Conservation (phyloP, 139 green algal genomes). For the Edaphochlamys debaryana region DNA sequence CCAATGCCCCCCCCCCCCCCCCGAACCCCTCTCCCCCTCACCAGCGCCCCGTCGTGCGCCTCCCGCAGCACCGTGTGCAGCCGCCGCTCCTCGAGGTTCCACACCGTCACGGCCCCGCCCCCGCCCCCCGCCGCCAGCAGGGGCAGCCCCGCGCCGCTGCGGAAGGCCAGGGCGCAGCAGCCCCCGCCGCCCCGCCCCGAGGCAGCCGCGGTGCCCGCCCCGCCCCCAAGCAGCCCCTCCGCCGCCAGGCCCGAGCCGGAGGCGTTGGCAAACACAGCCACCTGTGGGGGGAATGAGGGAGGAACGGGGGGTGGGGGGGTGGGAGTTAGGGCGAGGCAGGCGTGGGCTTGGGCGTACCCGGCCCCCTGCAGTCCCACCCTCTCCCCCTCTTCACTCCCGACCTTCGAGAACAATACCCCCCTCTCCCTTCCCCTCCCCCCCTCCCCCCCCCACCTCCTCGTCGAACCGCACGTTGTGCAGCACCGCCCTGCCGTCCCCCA, state of each 20-base stretch:
- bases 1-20: background rate
- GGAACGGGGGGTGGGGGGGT: too few species aligned
- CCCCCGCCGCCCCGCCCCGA: constrained; percentile 18
- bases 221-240: constrained; percentile 33
- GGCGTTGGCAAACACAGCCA: constrained; percentile 77
- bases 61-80: constrained; percentile 82
- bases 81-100: constrained; percentile 88
- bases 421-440: background rate
- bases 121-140: constrained; percentile 88
- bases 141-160: constrained; percentile 70
- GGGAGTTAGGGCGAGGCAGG: too few species aligned
- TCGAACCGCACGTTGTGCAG: constrained; percentile 89
- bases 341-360: too few species aligned
- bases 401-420: too few species aligned
- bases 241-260: constrained; percentile 68
- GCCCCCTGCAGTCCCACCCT: too few species aligned
- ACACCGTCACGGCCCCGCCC: constrained; percentile 88
- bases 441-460: constrained; percentile 17
- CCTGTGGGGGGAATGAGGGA: too few species aligned
- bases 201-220: constrained; percentile 23
- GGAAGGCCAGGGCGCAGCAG: constrained; percentile 37
- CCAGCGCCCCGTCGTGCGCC: constrained; percentile 80
- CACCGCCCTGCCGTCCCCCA: constrained; percentile 85
- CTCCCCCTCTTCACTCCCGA: too few species aligned
- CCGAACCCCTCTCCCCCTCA: background rate